A percentile compares a stretch with the other conserved stretches of the same genome.
Conservation (phyloP, 176 grass and related monocot genomes). For the Leersia perrieri region DNA sequence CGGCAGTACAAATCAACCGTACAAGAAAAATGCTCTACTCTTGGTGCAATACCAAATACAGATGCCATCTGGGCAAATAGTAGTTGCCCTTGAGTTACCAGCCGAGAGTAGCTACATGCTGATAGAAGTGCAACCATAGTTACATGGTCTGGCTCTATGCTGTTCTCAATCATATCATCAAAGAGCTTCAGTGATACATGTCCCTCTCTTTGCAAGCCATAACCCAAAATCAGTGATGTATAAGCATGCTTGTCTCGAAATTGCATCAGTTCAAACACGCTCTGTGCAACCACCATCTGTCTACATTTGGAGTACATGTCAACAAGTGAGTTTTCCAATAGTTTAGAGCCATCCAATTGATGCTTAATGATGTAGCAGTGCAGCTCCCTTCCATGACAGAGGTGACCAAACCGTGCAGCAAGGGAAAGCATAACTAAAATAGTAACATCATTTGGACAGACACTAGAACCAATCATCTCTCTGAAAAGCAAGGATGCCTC, state of each 20-base stretch:
- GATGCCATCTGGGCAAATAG: slow-evolving; percentile 53
- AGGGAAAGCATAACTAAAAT: slow-evolving; percentile 56
- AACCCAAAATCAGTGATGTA: slow-evolving; percentile 64
- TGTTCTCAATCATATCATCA: slow-evolving; percentile 46
- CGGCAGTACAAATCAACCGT: slow-evolving; percentile 63
- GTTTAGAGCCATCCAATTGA: slow-evolving; percentile 24
- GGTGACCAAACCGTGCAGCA: slow-evolving; percentile 39
- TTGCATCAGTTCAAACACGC: slow-evolving; percentile 50
- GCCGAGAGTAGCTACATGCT: slow-evolving; percentile 60
- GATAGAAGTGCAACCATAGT: slow-evolving; percentile 70
- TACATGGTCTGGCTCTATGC: slow-evolving; percentile 54
- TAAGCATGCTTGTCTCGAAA: slow-evolving; percentile 43
- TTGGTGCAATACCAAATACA: slow-evolving; percentile 46
- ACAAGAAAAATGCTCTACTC: slow-evolving; percentile 64
- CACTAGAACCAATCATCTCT: slow-evolving; percentile 37
- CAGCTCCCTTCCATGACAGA: slow-evolving; percentile 51
- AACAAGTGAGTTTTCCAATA: slow-evolving; percentile 58
- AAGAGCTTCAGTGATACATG: slow-evolving; percentile 50
- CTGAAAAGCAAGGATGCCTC: slow-evolving; percentile 45
- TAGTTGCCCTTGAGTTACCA: slow-evolving; percentile 50
- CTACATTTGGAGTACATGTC: slow-evolving; percentile 65
- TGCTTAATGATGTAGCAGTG: slow-evolving; percentile 65
- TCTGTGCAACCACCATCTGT: slow-evolving; percentile 32
- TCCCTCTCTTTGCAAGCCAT: slow-evolving; percentile 62
- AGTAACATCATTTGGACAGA: slow-evolving; percentile 57